Conservation (phyloP, 176 grass and related monocot species). For the Musa troglodytarum region DNA sequence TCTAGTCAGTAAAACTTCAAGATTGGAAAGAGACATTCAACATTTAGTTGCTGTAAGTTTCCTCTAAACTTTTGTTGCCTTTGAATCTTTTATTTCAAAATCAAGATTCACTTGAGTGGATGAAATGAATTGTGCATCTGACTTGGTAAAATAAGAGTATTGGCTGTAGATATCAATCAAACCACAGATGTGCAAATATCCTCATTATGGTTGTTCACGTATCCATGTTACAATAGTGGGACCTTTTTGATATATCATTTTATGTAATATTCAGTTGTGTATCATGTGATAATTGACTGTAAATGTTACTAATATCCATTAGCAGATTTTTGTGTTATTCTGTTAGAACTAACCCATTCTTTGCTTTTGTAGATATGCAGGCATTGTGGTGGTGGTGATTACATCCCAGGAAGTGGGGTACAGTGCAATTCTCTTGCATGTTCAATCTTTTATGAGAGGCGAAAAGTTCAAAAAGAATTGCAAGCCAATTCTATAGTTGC, state of each 20-base stretch:
- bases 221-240: background rate
- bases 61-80: background rate
- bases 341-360: constrained; percentile 15
- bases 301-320: background rate
- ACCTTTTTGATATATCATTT: background rate
- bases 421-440: constrained; percentile 84
- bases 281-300: too few relatives aligned
- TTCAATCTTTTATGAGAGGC: constrained; percentile 74
- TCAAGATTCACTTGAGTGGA: too few relatives aligned
- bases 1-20: constrained; percentile 57
- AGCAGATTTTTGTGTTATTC: background rate
- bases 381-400: constrained; percentile 69
- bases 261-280: background rate
- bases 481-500: constrained; percentile 40
- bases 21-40: constrained; percentile 70
- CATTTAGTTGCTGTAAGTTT: constrained; percentile 71
- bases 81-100: background rate
- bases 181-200: background rate
- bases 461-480: constrained; percentile 60
- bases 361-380: constrained; percentile 54
- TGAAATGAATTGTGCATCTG: background rate
- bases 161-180: background rate
- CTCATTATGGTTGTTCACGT: background rate
- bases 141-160: background rate
- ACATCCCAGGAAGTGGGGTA: constrained; percentile 58